phyloP scores from a whole-genome alignment of 1,139 yeast genomes.

The Meyerozyma smithsonii region DNA sequence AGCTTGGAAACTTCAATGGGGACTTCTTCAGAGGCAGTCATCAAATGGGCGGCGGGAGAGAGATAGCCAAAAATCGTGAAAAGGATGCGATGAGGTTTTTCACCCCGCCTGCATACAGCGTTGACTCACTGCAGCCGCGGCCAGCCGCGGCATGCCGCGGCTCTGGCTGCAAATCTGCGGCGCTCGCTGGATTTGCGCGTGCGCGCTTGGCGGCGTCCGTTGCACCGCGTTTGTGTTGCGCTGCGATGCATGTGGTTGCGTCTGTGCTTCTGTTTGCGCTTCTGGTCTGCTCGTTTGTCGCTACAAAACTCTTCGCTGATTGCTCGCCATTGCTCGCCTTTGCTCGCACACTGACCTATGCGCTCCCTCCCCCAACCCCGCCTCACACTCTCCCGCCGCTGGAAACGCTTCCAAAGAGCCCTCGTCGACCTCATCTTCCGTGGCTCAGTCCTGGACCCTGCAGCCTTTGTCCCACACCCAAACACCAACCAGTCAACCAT shows the following conservation, averaged over 20 bases:
- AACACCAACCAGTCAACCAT: background rate
- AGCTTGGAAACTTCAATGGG: conserved; percentile 69
- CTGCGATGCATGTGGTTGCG: too few species aligned
- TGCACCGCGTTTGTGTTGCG: too few species aligned
- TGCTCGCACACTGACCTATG: too few species aligned
- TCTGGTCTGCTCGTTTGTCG: too few species aligned
- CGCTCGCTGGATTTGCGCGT: too few species aligned
- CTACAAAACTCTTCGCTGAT: too few species aligned
- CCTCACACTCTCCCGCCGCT: background rate
- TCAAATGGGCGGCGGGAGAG: conserved; percentile 4
- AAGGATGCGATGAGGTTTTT: background rate
- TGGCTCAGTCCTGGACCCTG: background rate
- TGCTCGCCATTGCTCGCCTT: too few species aligned
- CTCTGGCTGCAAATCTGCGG: background rate
- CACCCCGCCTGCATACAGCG: background rate
- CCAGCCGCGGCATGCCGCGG: background rate
- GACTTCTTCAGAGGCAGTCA: conserved; percentile 23
- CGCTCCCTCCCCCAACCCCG: conserved; percentile 5
- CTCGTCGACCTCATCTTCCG: background rate
- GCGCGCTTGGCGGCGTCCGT: too few species aligned
- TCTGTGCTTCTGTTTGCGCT: background rate
- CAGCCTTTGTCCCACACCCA: background rate
- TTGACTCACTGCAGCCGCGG: too few species aligned
- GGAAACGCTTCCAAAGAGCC: conserved; percentile 3
- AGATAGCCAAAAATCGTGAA: conserved; percentile 4